Conservation (phyloP, 164 flowering plant species). For the Stephania cephalantha region DNA sequence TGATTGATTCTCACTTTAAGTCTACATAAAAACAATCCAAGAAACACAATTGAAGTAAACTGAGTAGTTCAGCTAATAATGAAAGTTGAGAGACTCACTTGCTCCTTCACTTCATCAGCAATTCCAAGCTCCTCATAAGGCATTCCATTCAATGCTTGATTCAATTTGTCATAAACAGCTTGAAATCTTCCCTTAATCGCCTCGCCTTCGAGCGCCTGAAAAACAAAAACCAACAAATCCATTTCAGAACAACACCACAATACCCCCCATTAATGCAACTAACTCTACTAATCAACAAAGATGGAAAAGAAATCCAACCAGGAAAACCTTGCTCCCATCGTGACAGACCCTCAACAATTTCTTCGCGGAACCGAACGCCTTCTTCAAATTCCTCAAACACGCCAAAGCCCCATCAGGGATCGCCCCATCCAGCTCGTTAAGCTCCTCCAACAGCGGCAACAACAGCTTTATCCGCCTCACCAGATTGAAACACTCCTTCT, state of each 20-base stretch:
- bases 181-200: constrained; percentile 45
- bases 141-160: constrained; percentile 42
- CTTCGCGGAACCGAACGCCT: constrained; percentile 38
- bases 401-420: constrained; percentile 20
- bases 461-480: constrained; percentile 60
- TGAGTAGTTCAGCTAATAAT: background rate
- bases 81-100: constrained; percentile 30
- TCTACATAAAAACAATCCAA: background rate
- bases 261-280: background rate
- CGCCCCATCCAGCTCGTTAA: constrained; percentile 28
- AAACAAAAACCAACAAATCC: background rate
- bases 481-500: constrained; percentile 47
- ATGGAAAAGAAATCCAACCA: constrained; percentile 35
- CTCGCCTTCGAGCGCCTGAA: constrained; percentile 64
- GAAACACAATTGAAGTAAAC: background rate
- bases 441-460: constrained; percentile 58
- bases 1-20: too few relatives aligned
- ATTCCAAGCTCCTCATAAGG: constrained; percentile 53
- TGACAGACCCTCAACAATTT: constrained; percentile 51
- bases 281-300: constrained; percentile 1
- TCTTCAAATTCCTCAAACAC: constrained; percentile 38
- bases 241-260: background rate
- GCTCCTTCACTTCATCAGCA: constrained; percentile 72
- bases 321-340: constrained; percentile 70
- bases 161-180: constrained; percentile 39